Conservation (phyloP, 805 yeast genomes). For the Zygosaccharomyces pseudorouxii region DNA sequence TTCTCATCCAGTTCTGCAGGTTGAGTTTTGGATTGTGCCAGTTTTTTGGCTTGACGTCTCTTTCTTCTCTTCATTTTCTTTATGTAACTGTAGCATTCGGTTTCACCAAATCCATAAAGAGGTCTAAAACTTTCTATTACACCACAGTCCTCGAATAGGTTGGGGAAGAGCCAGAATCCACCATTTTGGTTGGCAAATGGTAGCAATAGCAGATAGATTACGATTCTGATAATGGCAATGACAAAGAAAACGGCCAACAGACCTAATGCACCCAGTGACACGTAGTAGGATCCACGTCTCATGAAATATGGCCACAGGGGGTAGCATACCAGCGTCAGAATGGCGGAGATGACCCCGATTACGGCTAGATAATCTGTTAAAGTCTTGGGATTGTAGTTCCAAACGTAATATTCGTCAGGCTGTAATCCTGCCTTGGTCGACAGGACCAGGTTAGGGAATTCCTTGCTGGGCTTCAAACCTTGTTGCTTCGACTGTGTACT, state of each 20-base stretch:
- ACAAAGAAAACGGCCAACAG: conserved; percentile 70
- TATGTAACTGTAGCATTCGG: conserved; percentile 31
- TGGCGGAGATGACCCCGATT: conserved; percentile 49
- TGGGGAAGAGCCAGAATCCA: conserved; percentile 96
- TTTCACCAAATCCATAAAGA: conserved; percentile 74
- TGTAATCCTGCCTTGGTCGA: conserved; percentile 53
- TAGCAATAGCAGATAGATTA: conserved; percentile 48
- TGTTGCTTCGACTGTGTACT: conserved; percentile 60
- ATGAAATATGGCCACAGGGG: conserved; percentile 93
- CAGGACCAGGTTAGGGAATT: conserved; percentile 55
- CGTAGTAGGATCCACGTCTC: conserved; percentile 88
- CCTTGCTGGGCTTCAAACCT: conserved; percentile 58
- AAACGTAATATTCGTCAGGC: conserved; percentile 71
- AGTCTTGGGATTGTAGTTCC: conserved; percentile 72
- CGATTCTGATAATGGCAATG: conserved; percentile 72
- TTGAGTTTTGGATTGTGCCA: background rate
- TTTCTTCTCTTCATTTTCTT: conserved; percentile 33
- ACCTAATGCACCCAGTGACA: conserved; percentile 72
- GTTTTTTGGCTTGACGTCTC: conserved; percentile 26
- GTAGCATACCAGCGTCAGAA: conserved; percentile 67
- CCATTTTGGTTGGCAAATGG: conserved; percentile 40
- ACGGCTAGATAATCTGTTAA: conserved; percentile 41
- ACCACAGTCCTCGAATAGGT: conserved; percentile 92
- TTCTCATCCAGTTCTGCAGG: conserved; percentile 2
- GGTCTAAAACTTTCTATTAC: conserved; percentile 90